Evolutionary conservation across 129 eudicot species (phyloP).

Genomic region (Artemisia argyi): DNA sequence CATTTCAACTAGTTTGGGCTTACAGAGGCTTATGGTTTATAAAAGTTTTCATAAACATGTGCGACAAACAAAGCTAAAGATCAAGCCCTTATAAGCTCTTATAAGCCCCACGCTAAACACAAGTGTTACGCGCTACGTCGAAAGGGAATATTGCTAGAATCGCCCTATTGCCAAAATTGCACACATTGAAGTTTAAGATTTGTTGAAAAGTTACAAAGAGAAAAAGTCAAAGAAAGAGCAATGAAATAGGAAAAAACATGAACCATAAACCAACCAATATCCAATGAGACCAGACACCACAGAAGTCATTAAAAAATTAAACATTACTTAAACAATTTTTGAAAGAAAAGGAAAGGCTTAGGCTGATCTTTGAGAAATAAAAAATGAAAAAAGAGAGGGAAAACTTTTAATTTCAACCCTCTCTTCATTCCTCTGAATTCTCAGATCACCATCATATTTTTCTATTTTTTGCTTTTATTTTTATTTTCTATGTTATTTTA

Average conservation of each 20-base stretch:
- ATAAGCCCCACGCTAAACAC: too few relatives aligned
- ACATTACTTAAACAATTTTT: slow-evolving; percentile 19
- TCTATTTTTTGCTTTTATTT: not conserved
- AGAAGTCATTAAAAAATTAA: slow-evolving; percentile 31
- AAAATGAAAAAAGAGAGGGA: slow-evolving; percentile 31
- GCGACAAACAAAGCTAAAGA: too few relatives aligned
- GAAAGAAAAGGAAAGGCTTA: slow-evolving; percentile 26
- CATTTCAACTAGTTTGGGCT: too few relatives aligned
- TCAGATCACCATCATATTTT: slow-evolving; percentile 28
- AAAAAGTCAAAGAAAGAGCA: slow-evolving; percentile 31
- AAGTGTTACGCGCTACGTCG: too few relatives aligned
- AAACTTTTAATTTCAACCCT: slow-evolving; percentile 25
- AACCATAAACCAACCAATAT: slow-evolving; percentile 28
- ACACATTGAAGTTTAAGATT: not conserved
- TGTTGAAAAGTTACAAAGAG: not conserved
- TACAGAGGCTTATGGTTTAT: too few relatives aligned
- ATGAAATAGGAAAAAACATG: slow-evolving; percentile 16
- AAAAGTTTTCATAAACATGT: too few relatives aligned
- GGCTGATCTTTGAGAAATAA: slow-evolving; percentile 36
- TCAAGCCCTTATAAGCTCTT: too few relatives aligned
- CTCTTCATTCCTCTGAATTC: slow-evolving; percentile 29
- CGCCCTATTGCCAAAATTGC: too few relatives aligned
- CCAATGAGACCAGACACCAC: slow-evolving; percentile 23
- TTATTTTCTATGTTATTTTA: not conserved
- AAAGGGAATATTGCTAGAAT: too few relatives aligned